These are phyloP conservation scores for Monosporascus ibericus DNA, from an alignment of 2,329 filamentous ascomycete genomes.

Conservation along the genomic window DNA sequence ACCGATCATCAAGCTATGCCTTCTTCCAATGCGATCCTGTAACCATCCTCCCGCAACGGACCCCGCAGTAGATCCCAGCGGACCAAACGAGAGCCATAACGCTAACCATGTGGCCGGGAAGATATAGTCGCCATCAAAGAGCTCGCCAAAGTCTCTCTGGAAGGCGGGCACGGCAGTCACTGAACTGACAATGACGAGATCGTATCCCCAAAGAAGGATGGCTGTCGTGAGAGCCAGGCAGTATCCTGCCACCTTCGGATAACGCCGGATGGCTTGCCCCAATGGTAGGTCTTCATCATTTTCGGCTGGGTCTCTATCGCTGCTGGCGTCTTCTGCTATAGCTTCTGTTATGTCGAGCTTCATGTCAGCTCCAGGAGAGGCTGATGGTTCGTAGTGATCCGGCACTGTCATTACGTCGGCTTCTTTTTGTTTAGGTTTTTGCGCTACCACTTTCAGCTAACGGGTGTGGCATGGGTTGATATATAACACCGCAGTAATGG, in stretches of 20 bases:
- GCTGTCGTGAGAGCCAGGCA: constrained; percentile 4
- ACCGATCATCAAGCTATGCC: constrained; percentile 27
- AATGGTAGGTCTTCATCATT: constrained; percentile 1
- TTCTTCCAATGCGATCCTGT: constrained; percentile 34
- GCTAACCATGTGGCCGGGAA: constrained; percentile 38
- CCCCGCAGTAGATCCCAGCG: constrained; percentile 32
- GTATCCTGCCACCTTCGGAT: constrained; percentile 4
- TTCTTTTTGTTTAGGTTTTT: not conserved
- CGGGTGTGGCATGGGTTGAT: not conserved
- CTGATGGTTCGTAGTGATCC: not conserved
- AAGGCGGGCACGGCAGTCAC: constrained; percentile 2
- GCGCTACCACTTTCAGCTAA: too few relatives aligned
- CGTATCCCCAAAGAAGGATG: constrained; percentile 7
- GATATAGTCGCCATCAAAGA: constrained; percentile 25
- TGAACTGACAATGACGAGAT: constrained; percentile 5
- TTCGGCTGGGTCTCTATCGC: not conserved
- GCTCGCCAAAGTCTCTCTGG: constrained; percentile 27
- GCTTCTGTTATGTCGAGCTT: not conserved
- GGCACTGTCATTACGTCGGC: not conserved
- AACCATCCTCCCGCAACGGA: constrained; percentile 31
- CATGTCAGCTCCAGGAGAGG: not conserved
- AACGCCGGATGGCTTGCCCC: not conserved
- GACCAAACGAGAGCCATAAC: constrained; percentile 35
- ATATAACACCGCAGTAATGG: not conserved
- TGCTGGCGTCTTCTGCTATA: not conserved